phyloP scores from a whole-genome alignment of 345 rosid genomes.

The Gossypium bickii region DNA sequence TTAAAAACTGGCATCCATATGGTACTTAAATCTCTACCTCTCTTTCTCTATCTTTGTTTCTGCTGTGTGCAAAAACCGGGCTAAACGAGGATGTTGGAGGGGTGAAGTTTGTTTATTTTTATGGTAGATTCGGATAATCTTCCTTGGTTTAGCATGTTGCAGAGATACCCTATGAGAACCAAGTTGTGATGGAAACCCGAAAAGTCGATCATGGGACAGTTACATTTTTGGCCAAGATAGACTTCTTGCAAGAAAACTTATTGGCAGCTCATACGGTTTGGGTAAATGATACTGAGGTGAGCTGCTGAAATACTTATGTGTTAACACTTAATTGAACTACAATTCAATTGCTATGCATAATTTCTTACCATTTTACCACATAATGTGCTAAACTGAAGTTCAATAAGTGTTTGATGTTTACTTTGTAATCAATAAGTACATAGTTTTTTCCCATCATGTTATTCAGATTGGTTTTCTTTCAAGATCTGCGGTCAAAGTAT shows the following conservation, averaged over 20 bases:
- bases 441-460: background rate
- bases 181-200: constrained; percentile 39
- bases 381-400: background rate
- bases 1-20: constrained; percentile 67
- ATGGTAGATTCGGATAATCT: constrained; percentile 9
- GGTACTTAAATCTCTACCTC: constrained; percentile 30
- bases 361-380: constrained; percentile 6
- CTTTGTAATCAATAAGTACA: background rate
- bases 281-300: constrained; percentile 54
- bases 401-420: background rate
- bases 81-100: background rate
- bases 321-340: constrained; percentile 6
- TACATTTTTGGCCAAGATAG: constrained; percentile 52
- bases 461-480: constrained; percentile 55
- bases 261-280: constrained; percentile 62
- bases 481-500: constrained; percentile 59
- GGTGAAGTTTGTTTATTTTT: background rate
- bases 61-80: background rate
- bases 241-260: constrained; percentile 45
- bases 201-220: constrained; percentile 60
- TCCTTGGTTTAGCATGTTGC: constrained; percentile 41
- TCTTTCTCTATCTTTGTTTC: background rate
- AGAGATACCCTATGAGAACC: constrained; percentile 49
- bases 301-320: constrained; percentile 4
- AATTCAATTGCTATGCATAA: background rate